These are phyloP conservation scores for Trypanosoma rangeli DNA, from an alignment of 208 protist genomes.

Conservation along the genomic window DNA sequence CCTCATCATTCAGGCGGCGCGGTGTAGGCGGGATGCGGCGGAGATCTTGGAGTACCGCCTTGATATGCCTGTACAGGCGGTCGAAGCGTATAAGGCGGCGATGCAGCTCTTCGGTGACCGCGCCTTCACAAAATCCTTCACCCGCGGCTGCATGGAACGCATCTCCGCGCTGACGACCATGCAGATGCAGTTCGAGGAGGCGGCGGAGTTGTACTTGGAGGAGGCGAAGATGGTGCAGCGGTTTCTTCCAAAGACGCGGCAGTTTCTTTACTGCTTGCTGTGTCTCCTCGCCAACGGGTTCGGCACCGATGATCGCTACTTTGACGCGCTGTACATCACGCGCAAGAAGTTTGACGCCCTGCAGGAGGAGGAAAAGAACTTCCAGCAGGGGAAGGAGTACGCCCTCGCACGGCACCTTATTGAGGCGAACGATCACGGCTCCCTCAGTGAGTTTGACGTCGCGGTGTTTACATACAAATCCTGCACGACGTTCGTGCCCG, in stretches of 20 bases:
- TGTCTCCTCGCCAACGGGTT: slow-evolving; percentile 58
- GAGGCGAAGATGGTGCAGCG: slow-evolving; percentile 33
- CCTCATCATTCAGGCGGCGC: slow-evolving; percentile 59
- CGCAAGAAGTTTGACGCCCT: slow-evolving; percentile 60
- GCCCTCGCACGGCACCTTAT: slow-evolving; percentile 52
- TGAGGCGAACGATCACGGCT: slow-evolving; percentile 52
- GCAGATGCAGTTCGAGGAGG: slow-evolving; percentile 48
- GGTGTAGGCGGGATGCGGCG: slow-evolving; percentile 65
- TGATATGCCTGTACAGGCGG: slow-evolving; percentile 35
- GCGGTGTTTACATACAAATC: slow-evolving; percentile 61
- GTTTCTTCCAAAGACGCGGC: slow-evolving; percentile 43
- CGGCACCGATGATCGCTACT: slow-evolving; percentile 50
- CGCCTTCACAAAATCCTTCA: slow-evolving; percentile 35
- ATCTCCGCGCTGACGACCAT: slow-evolving; percentile 45
- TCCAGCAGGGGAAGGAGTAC: slow-evolving; percentile 79
- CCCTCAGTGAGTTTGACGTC: slow-evolving; percentile 62
- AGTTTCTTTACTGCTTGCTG: slow-evolving; percentile 57
- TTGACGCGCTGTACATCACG: slow-evolving; percentile 69
- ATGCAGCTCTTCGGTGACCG: slow-evolving; percentile 50
- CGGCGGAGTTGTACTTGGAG: slow-evolving; percentile 48
- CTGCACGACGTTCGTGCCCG: slow-evolving; percentile 46
- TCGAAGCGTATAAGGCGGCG: slow-evolving; percentile 51
- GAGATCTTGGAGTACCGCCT: slow-evolving; percentile 53
- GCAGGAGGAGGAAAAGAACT: slow-evolving; percentile 63
- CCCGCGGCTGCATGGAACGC: slow-evolving; percentile 57